Percentiles rank a stretch among this genome's conserved stretches.
phyloP scores from a whole-genome alignment of 1,284 basidiomycete species.

The Porodaedalea pini region DNA sequence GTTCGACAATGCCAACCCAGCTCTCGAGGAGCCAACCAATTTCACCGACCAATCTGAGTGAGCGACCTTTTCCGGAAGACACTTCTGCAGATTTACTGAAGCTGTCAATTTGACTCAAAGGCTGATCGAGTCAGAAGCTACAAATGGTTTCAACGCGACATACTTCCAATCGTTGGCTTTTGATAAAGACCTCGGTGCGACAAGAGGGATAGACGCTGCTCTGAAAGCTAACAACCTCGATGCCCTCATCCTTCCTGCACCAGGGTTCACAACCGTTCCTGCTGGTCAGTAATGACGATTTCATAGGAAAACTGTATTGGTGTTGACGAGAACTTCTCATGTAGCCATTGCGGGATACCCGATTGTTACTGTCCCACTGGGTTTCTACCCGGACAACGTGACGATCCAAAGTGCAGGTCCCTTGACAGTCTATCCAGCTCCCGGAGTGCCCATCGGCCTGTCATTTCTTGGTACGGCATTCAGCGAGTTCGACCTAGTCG shows the following conservation, averaged over 20 bases:
- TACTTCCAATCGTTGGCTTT: constrained; percentile 49
- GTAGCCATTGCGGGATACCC: constrained; percentile 58
- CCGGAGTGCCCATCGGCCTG: constrained; percentile 60
- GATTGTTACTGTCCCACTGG: constrained; percentile 43
- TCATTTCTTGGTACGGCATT: constrained; percentile 63
- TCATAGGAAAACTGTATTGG: too few species aligned
- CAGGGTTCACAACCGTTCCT: constrained; percentile 44
- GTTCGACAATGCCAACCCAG: constrained; percentile 49
- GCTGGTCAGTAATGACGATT: constrained; percentile 29
- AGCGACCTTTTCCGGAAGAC: constrained; percentile 16
- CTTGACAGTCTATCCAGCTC: constrained; percentile 48
- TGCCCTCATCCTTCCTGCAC: constrained; percentile 54
- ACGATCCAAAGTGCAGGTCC: constrained; percentile 40
- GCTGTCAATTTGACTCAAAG: constrained; percentile 27
- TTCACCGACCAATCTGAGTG: constrained; percentile 47
- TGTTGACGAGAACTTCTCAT: not conserved
- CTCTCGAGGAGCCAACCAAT: constrained; percentile 46
- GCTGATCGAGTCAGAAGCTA: constrained; percentile 47
- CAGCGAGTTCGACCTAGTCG: constrained; percentile 56
- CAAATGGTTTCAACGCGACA: constrained; percentile 42
- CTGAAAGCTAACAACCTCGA: constrained; percentile 49
- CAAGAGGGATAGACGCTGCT: constrained; percentile 56
- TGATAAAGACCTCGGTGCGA: constrained; percentile 50
- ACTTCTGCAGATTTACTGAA: constrained; percentile 5
- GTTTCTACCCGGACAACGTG: constrained; percentile 29